These are phyloP conservation scores for Hypoxylon cercidicola DNA, from an alignment of 495 filamentous ascomycete species.

Conservation along the genomic window DNA sequence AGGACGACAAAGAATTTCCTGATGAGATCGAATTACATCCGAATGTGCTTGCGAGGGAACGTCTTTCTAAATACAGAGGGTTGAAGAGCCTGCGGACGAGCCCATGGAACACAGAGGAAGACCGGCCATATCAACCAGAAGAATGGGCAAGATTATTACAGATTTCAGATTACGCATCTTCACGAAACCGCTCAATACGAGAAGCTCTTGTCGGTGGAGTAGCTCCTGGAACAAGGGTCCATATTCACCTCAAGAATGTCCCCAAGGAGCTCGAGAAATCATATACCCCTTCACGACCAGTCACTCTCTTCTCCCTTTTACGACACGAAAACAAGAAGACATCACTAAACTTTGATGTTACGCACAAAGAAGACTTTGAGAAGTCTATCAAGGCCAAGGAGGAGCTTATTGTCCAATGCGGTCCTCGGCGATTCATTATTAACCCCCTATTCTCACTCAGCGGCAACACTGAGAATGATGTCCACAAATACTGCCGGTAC, in stretches of 20 bases:
- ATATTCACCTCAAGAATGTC: conserved; percentile 80
- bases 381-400: conserved; percentile 87
- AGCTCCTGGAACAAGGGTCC: conserved; percentile 80
- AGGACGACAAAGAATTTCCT: conserved; percentile 93
- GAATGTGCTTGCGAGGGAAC: conserved; percentile 83
- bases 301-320: conserved; percentile 83
- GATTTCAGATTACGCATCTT: conserved; percentile 82
- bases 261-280: conserved; percentile 66
- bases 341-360: conserved; percentile 85
- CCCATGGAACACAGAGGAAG: conserved; percentile 87
- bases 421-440: conserved; percentile 83
- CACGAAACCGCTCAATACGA: conserved; percentile 75
- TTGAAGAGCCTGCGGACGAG: conserved; percentile 89
- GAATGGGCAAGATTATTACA: conserved; percentile 88
- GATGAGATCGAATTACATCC: conserved; percentile 97
- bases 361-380: conserved; percentile 75
- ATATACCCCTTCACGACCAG: conserved; percentile 66
- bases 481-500: conserved; percentile 96
- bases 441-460: conserved; percentile 89
- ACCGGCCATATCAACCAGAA: conserved; percentile 83
- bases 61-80: conserved; percentile 85
- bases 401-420: conserved; percentile 87
- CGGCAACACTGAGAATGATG: conserved; percentile 89
- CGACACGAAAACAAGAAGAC: conserved; percentile 95
- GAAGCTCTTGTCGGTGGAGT: conserved; percentile 90